Evolutionary conservation across 495 filamentous ascomycete genomes (phyloP).

Genomic region (Aspergillus kassunensis): DNA sequence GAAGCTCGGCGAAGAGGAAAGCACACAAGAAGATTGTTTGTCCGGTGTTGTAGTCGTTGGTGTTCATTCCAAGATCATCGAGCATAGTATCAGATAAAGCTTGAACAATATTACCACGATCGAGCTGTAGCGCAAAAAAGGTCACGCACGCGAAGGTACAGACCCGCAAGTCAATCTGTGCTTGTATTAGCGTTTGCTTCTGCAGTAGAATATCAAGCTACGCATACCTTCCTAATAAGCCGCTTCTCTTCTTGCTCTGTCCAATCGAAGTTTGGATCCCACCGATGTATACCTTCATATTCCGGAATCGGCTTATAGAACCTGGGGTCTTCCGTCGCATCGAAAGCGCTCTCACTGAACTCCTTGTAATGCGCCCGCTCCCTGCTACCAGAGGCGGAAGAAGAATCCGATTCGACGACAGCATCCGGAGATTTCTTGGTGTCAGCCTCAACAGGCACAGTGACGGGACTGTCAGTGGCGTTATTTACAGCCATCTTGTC

Average conservation of each 20-base stretch:
- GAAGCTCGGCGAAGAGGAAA: conserved; percentile 67
- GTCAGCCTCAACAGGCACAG: conserved; percentile 7
- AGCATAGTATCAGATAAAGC: conserved; percentile 71
- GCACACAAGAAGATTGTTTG: conserved; percentile 66
- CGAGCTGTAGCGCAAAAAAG: conserved; percentile 80
- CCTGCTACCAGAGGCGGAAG: conserved; percentile 15
- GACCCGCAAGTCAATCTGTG: conserved; percentile 53
- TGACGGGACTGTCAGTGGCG: conserved; percentile 5
- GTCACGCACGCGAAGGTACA: conserved; percentile 68
- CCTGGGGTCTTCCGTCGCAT: conserved; percentile 36
- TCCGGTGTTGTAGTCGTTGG: conserved; percentile 75
- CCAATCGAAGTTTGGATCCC: conserved; percentile 71
- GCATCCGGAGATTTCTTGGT: conserved; percentile 8
- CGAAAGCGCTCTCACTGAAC: conserved; percentile 31
- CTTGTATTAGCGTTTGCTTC: conserved; percentile 1
- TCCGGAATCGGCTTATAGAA: conserved; percentile 56
- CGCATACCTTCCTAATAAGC: conserved; percentile 58
- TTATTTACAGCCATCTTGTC: conserved; percentile 18
- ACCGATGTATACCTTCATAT: conserved; percentile 72
- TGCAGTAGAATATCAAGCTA: neutral
- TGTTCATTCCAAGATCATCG: conserved; percentile 54
- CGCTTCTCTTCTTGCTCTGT: conserved; percentile 63
- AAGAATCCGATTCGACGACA: conserved; percentile 22
- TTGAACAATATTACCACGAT: conserved; percentile 70
- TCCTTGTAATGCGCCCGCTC: conserved; percentile 15